Evolutionary conservation across 139 green algal species (phyloP).

Genomic region (Chlamydomonas sp.): DNA sequence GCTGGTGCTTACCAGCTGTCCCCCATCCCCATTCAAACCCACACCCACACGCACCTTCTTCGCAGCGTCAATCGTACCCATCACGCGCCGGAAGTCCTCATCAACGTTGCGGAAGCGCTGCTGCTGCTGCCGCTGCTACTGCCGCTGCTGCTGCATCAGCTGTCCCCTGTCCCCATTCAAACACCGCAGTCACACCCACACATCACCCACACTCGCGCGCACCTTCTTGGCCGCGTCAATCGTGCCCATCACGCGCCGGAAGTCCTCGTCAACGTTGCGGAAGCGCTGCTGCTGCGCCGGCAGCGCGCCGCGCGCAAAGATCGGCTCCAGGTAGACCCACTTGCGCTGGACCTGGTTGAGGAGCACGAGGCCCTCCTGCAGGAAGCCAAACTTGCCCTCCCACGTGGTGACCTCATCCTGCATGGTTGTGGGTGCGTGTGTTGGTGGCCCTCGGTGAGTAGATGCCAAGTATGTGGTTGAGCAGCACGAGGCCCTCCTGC

Average conservation of each 20-base stretch:
- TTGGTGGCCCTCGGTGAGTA: no score
- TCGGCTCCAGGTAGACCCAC: constrained; percentile 81
- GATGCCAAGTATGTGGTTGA: constrained; percentile 69
- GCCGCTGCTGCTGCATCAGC: no score
- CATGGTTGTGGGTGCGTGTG: no score
- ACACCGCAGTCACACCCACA: no score
- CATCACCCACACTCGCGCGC: no score
- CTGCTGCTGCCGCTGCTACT: no score
- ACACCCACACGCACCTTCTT: no score
- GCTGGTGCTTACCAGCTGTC: no score
- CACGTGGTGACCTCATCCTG: constrained; percentile 45
- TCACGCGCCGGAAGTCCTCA: constrained; percentile 58
- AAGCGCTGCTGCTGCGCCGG: constrained; percentile 64
- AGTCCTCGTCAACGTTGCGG: constrained; percentile 67
- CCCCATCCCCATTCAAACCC: no score
- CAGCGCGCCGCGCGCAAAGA: constrained; percentile 70
- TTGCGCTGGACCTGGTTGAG: constrained; percentile 70
- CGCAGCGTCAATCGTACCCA: constrained; percentile 37
- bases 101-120: constrained; percentile 68
- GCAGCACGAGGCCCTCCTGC: constrained; percentile 46
- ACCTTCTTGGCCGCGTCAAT: constrained; percentile 25
- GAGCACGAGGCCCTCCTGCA: constrained; percentile 48
- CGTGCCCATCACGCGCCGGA: constrained; percentile 53
- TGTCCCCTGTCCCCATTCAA: no score
- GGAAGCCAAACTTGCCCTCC: constrained; percentile 50